Percentiles rank a stretch among this genome's conserved stretches.
phyloP scores from a whole-genome alignment of 192 early-diverging fungal species.

The Coemansia sp. region DNA sequence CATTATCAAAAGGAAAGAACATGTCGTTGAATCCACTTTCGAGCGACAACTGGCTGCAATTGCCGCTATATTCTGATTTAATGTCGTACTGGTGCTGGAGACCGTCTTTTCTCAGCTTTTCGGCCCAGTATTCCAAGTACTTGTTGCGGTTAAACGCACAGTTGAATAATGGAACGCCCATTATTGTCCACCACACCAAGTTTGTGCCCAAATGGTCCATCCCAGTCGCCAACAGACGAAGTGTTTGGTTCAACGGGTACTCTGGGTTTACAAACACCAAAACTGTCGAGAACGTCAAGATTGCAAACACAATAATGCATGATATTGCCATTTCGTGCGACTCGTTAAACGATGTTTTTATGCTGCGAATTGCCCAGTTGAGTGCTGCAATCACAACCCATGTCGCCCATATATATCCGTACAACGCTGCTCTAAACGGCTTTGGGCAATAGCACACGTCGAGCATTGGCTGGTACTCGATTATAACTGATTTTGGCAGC shows the following conservation, averaged over 20 bases:
- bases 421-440: slow-evolving; percentile 30
- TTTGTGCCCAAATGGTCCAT: slow-evolving; percentile 46
- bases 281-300: slow-evolving; percentile 32
- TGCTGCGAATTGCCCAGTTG: slow-evolving; percentile 48
- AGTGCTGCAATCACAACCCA: slow-evolving; percentile 37
- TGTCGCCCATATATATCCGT: slow-evolving; percentile 39
- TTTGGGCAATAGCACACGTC: slow-evolving; percentile 42
- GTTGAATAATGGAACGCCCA: slow-evolving; percentile 41
- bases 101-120: slow-evolving; percentile 34
- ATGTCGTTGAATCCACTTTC: slow-evolving; percentile 6
- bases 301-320: slow-evolving; percentile 36
- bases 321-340: slow-evolving; percentile 40
- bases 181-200: slow-evolving; percentile 50
- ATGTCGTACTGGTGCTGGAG: slow-evolving; percentile 46
- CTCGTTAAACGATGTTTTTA: slow-evolving; percentile 56
- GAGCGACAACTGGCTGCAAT: slow-evolving; percentile 7
- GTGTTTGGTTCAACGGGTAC: slow-evolving; percentile 35
- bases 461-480: slow-evolving; percentile 26
- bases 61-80: slow-evolving; percentile 7
- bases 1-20: slow-evolving; percentile 17
- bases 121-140: slow-evolving; percentile 37
- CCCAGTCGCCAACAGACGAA: slow-evolving; percentile 29
- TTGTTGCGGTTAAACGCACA: slow-evolving; percentile 25
- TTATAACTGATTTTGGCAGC: slow-evolving; percentile 20
- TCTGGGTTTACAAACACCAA: slow-evolving; percentile 26